phyloP scores from a whole-genome alignment of 1,284 basidiomycete species.

The Phlebopus sp. region DNA sequence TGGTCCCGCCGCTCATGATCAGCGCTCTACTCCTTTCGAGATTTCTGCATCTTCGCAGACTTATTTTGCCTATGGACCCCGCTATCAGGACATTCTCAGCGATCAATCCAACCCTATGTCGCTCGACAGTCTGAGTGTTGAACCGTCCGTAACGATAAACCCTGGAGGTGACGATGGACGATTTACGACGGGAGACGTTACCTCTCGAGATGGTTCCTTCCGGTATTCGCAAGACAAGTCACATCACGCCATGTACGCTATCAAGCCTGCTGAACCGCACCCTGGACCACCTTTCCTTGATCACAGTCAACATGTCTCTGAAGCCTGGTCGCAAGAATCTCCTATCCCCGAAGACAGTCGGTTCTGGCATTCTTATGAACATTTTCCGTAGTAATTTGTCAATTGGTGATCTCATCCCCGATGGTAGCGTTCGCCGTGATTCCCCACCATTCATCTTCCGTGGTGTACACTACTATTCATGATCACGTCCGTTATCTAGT shows the following conservation, averaged over 20 bases:
- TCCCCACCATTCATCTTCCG: background rate
- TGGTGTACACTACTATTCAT: constrained; percentile 12
- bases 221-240: constrained; percentile 25
- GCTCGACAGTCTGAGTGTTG: constrained; percentile 13
- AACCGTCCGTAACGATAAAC: constrained; percentile 9
- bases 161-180: constrained; percentile 15
- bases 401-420: background rate
- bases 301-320: constrained; percentile 16
- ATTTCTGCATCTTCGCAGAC: constrained; percentile 14
- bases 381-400: constrained; percentile 18
- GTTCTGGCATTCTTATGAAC: constrained; percentile 28
- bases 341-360: constrained; percentile 17
- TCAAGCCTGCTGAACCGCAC: constrained; percentile 19
- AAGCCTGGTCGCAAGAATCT: constrained; percentile 20
- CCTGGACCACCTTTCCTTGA: constrained; percentile 20
- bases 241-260: constrained; percentile 19
- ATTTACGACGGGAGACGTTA: constrained; percentile 20
- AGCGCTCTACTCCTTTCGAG: constrained; percentile 20
- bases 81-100: constrained; percentile 2
- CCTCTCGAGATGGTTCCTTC: constrained; percentile 19
- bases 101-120: constrained; percentile 16
- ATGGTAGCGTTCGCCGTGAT: no score
- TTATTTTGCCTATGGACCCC: constrained; percentile 24
- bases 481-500: background rate
- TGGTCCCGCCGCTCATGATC: constrained; percentile 18